Base-by-base conservation (phyloP, 2,329 filamentous ascomycete genomes). In the Chrysoporthe cubensis region DNA sequence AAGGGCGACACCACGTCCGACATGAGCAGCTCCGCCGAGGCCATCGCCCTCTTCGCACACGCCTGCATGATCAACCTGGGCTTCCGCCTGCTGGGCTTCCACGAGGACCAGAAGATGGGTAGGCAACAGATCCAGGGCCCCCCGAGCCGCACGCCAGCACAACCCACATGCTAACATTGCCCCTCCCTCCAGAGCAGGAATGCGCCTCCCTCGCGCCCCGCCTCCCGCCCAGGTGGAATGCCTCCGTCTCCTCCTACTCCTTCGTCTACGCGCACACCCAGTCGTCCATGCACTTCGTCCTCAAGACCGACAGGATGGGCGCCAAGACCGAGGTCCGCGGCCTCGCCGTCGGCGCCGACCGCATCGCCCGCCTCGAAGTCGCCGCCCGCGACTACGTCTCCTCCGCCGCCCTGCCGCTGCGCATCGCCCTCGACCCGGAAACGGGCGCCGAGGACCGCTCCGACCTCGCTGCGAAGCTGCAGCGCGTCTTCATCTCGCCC, bases 181-280 rank as follows among this genome's bases (percentile, higher is more conserved):
- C n/a, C 4, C 58, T 32, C 32, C 32, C 3, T 50, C 46, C 72
- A 88, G 86, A 90, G 76, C 77, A 84, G 42, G 81, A 87, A 75
- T 88, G 88, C 74, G 81, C 85, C 66, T 77, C 83, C 59, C 79
- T 87, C 58, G 84, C 87, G 11, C 87, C 87, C 9, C 84, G 89
- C 43, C 84, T 98, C 2, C 92, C 93, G 0, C 68, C 85, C 18
- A 86, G 89, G 80, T 98, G 96, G 96, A 97, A 97, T 78, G 82
- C 88, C 14, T 87, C 87, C 26, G 85, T 86, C 67, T 87, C 87
- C 70, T 88, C 89, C 16, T 91, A 93, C 76, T 88, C 90, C 66
- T 97, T 98, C 79, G 88, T 94, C 71, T 98, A 98, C 81, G 88
- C 89, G 3, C 94, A 97, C 78, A 84, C 87, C 34, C 92, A 97